These are phyloP conservation scores for Neonectria magnoliae DNA, from an alignment of 2,329 filamentous ascomycete genomes.

Conservation along the genomic window DNA sequence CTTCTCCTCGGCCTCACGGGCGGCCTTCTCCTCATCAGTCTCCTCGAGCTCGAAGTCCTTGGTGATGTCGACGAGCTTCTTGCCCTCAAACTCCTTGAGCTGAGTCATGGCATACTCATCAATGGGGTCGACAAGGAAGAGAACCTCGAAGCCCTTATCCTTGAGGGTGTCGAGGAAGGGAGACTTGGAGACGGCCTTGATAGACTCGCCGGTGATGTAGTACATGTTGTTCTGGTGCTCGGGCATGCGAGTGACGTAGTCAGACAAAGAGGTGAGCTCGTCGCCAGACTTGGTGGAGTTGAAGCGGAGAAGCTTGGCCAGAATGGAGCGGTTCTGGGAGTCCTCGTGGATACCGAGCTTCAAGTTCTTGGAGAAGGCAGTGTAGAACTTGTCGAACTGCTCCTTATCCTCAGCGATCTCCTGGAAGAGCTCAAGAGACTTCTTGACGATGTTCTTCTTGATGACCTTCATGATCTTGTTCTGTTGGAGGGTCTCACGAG, in stretches of 20 bases:
- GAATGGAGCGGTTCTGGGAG: constrained; percentile 89
- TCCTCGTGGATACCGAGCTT: constrained; percentile 99
- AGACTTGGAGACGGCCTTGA: constrained; percentile 97
- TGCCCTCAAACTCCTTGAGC: constrained; percentile 99
- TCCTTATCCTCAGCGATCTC: constrained; percentile 99
- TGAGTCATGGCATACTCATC: constrained; percentile 99
- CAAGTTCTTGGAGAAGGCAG: constrained; percentile 99
- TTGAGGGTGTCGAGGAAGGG: constrained; percentile 99
- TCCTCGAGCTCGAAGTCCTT: constrained; percentile 99
- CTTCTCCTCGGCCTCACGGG: constrained; percentile 97
- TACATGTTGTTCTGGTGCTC: constrained; percentile 99
- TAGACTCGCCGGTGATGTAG: constrained; percentile 99
- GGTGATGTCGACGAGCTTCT: constrained; percentile 99
- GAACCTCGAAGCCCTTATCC: constrained; percentile 99
- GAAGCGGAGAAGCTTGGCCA: constrained; percentile 99
- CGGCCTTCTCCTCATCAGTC: constrained; percentile 98
- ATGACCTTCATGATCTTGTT: constrained; percentile 99
- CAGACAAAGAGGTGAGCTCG: constrained; percentile 90
- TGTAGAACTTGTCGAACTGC: constrained; percentile 99
- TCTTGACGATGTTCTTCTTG: constrained; percentile 99
- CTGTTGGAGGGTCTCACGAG: constrained; percentile 99
- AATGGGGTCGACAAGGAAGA: constrained; percentile 99
- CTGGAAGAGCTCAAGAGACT: constrained; percentile 98
- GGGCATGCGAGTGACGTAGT: constrained; percentile 99
- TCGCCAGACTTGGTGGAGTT: constrained; percentile 99